Conservation (phyloP, 2,329 filamentous ascomycete genomes). For the Lasiodiplodia citricola region DNA sequence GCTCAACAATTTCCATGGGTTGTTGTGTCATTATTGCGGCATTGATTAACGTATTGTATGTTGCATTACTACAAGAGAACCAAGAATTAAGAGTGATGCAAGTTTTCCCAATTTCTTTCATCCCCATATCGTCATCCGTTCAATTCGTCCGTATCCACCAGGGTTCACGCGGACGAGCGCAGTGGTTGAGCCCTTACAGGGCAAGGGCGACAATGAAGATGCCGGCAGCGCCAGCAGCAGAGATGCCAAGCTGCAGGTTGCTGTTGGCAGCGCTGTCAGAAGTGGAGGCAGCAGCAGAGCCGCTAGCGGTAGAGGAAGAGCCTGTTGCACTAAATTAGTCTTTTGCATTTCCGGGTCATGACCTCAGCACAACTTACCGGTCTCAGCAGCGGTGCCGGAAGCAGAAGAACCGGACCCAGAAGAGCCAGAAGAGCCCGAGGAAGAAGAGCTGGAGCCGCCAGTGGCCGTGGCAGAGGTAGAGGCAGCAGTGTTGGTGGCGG, state of each 20-base stretch:
- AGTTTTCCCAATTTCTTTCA: slow-evolving; percentile 17
- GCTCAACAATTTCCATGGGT: neutral
- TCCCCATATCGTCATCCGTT: slow-evolving; percentile 7
- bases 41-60: slow-evolving; percentile 8
- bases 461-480: slow-evolving; percentile 33
- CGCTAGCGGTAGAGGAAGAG: slow-evolving; percentile 28
- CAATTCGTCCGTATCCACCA: slow-evolving; percentile 6
- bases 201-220: slow-evolving; percentile 44
- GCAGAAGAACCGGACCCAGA: slow-evolving; percentile 32
- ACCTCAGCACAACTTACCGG: neutral
- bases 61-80: slow-evolving; percentile 1
- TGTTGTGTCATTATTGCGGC: neutral
- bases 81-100: slow-evolving; percentile 5
- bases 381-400: slow-evolving; percentile 21
- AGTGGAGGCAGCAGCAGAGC: slow-evolving; percentile 29
- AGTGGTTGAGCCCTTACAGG: slow-evolving; percentile 35
- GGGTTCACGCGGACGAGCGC: neutral
- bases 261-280: slow-evolving; percentile 37
- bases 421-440: slow-evolving; percentile 18
- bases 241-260: slow-evolving; percentile 38
- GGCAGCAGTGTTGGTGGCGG: slow-evolving; percentile 33
- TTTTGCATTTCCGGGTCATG: too few species aligned
- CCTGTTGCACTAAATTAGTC: slow-evolving; percentile 18
- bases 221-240: slow-evolving; percentile 41
- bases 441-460: slow-evolving; percentile 30